Conservation (phyloP, 139 green algal species). For the Penium margaritaceum region DNA sequence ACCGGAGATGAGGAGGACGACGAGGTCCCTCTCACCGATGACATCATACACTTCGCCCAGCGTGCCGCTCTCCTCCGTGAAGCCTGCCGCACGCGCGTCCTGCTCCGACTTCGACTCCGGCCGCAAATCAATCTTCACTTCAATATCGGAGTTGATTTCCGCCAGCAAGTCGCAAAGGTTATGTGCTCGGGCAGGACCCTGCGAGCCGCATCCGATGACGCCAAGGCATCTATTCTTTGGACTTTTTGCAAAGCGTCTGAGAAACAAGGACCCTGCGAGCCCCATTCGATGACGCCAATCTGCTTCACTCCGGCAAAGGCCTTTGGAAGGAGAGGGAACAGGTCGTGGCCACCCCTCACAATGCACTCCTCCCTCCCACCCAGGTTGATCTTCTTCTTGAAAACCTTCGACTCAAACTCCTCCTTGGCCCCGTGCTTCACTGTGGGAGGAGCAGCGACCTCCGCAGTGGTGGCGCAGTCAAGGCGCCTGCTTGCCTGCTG, state of each 20-base stretch:
- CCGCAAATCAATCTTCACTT: slow-evolving; percentile 74
- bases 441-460: slow-evolving; percentile 14
- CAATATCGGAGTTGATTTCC: slow-evolving; percentile 66
- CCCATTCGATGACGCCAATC: slow-evolving; percentile 94
- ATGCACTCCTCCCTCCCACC: slow-evolving; percentile 72
- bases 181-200: slow-evolving; percentile 65
- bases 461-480: too few relatives aligned
- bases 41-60: slow-evolving; percentile 92
- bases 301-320: slow-evolving; percentile 78
- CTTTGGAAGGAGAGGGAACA: slow-evolving; percentile 73
- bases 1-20: slow-evolving; percentile 95
- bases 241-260: neutral
- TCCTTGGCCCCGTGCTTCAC: slow-evolving; percentile 30
- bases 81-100: slow-evolving; percentile 79
- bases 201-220: too few relatives aligned
- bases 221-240: neutral
- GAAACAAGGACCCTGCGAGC: slow-evolving; percentile 65
- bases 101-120: slow-evolving; percentile 64
- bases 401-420: slow-evolving; percentile 74
- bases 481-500: too few relatives aligned
- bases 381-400: slow-evolving; percentile 71
- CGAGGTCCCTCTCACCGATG: slow-evolving; percentile 75
- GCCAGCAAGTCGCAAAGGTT: slow-evolving; percentile 88
- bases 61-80: slow-evolving; percentile 79
- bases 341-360: slow-evolving; percentile 82